Evolutionary conservation across 2,329 filamentous ascomycete species (phyloP).

Genomic region (Penicillium sp.): DNA sequence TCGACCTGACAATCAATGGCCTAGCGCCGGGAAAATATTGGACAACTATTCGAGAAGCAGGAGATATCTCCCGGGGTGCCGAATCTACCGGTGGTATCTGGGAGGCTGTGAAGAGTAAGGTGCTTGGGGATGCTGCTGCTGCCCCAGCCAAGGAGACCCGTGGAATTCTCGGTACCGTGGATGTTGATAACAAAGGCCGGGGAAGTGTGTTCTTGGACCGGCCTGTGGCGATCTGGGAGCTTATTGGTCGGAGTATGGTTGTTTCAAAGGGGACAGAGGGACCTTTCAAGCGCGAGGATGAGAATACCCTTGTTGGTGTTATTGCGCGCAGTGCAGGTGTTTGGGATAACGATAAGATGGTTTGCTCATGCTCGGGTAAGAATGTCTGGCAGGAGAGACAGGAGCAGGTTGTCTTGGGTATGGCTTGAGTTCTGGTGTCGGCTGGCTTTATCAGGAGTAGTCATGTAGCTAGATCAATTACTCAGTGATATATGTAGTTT

Average conservation of each 20-base stretch:
- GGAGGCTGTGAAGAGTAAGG: constrained; percentile 53
- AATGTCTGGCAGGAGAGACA: constrained; percentile 96
- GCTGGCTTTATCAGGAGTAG: neutral
- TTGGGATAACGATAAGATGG: constrained; percentile 98
- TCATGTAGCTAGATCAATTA: neutral
- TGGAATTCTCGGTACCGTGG: constrained; percentile 70
- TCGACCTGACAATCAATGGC: constrained; percentile 84
- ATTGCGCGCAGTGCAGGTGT: constrained; percentile 95
- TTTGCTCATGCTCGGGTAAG: constrained; percentile 97
- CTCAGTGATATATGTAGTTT: neutral
- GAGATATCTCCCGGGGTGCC: constrained; percentile 82
- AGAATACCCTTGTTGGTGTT: constrained; percentile 84
- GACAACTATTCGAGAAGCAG: constrained; percentile 79
- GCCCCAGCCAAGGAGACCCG: constrained; percentile 43
- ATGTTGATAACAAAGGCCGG: constrained; percentile 71
- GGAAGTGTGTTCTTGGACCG: constrained; percentile 79
- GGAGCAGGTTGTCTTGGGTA: constrained; percentile 84
- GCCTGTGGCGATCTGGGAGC: constrained; percentile 86
- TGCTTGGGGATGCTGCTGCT: constrained; percentile 30
- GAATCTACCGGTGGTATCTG: constrained; percentile 80
- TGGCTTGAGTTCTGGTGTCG: constrained; percentile 60
- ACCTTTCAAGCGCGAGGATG: constrained; percentile 67
- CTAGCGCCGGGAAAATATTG: constrained; percentile 77
- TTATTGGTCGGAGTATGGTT: constrained; percentile 90
- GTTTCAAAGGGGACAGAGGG: constrained; percentile 67